Base-by-base conservation (phyloP, 148 eudicot species). In the Euryodendron excelsum region DNA sequence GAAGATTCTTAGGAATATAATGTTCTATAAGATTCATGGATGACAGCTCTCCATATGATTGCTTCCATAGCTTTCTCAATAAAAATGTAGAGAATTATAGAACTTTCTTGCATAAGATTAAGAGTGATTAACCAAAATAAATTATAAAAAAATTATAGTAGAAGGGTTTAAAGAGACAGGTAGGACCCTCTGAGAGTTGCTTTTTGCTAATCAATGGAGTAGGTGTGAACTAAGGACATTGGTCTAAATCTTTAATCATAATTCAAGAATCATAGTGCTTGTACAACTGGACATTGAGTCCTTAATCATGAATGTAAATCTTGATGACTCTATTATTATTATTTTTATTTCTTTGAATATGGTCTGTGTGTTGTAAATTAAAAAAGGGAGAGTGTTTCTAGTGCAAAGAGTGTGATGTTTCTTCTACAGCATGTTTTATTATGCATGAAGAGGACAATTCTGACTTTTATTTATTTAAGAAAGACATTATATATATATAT, bases 181-280 rank as follows among this genome's bases (percentile, higher is more conserved):
- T 55, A n/a, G 76, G 27, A 33, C 64, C 77, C 45, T 23, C 25
- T n/a, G 30, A 58, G 67, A 31, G 50, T 21, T 68, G 10, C 27
- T 23, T 45, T 74, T 74, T 74, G n/a, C 53, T 14, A 3, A 73
- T 74, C 34, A 74, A 60, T 37, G 34, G 52, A 59, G 77, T 74
- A 60, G 77, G 77, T 74, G 21, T 59, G 14, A 58, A 73, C 77
- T 56, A 41, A 73, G 59, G 45, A 27, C 25, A 74, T 56, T 60
- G n/a, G 21, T 59, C 52, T 37, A 58, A 60, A 34, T 14, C 48
- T 74, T 37, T 74, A 37, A 39, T 60, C n/a, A 21, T 56, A 10
- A 18, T 41, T 59, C n/a, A 74, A 73, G 36, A 9, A 63, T 71
- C 61, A 72, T 31, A 20, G 21, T 73, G 64, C 48, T 73, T 73